These are phyloP conservation scores for Hansenula sp. DNA, from an alignment of 1,139 yeast genomes.

Conservation along the genomic window DNA sequence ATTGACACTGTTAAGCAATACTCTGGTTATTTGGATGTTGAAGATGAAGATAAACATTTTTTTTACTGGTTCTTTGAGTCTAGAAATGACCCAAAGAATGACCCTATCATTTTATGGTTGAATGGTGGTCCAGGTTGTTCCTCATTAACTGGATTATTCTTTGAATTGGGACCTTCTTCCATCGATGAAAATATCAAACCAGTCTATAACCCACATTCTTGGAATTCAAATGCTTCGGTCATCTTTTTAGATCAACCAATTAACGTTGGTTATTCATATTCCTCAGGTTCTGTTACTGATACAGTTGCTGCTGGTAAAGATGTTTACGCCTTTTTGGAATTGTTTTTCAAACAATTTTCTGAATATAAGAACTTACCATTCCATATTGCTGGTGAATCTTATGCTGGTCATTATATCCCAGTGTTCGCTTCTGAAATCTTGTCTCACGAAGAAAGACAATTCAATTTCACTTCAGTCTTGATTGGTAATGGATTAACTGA, in stretches of 20 bases:
- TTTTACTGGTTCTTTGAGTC: constrained; percentile 88
- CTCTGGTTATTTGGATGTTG: constrained; percentile 84
- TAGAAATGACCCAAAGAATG: constrained; percentile 81
- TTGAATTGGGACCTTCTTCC: constrained; percentile 85
- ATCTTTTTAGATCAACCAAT: constrained; percentile 95
- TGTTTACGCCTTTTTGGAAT: constrained; percentile 84
- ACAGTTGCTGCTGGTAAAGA: constrained; percentile 91
- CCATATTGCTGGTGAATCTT: constrained; percentile 99
- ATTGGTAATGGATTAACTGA: constrained; percentile 97
- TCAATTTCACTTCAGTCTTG: constrained; percentile 81
- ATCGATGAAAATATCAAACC: constrained; percentile 67
- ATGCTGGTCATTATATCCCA: constrained; percentile 97
- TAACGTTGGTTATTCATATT: constrained; percentile 88
- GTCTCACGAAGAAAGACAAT: constrained; percentile 72
- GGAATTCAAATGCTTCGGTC: constrained; percentile 89
- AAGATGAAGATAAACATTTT: constrained; percentile 79
- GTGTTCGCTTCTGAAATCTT: constrained; percentile 86
- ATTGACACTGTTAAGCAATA: constrained; percentile 78
- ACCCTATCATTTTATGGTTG: constrained; percentile 84
- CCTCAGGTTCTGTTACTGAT: constrained; percentile 54
- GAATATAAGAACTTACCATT: constrained; percentile 67
- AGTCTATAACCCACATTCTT: constrained; percentile 70
- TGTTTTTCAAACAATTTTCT: constrained; percentile 90
- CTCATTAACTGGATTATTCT: constrained; percentile 84
- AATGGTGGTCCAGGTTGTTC: constrained; percentile 95